These are phyloP conservation scores for Grigorovia humatica DNA, from an alignment of 805 yeast genomes.

Conservation along the genomic window DNA sequence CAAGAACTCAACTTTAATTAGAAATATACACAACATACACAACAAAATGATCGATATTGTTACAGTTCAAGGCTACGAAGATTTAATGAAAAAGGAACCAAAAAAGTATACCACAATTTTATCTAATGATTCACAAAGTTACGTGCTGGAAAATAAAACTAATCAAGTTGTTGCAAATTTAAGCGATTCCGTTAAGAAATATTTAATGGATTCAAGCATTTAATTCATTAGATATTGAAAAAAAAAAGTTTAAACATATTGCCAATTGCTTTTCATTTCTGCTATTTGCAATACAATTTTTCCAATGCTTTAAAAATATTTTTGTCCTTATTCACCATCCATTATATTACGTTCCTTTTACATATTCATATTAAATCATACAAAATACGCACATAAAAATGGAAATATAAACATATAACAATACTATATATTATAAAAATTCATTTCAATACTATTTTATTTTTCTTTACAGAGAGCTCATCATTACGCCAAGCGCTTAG, in stretches of 20 bases:
- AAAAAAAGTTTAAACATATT: no score
- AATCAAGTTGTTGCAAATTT: slow-evolving; percentile 1
- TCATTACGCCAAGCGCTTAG: not conserved
- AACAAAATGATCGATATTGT: slow-evolving; percentile 2
- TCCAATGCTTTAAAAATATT: no score
- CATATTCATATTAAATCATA: not conserved
- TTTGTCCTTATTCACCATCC: not conserved
- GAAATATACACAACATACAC: not conserved
- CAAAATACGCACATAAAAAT: not conserved
- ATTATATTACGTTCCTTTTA: not conserved
- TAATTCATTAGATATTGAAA: not conserved
- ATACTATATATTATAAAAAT: not conserved
- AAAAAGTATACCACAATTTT: not conserved
- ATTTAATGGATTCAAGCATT: not conserved
- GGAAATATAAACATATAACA: not conserved
- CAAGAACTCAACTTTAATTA: not conserved
- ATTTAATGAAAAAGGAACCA: not conserved
- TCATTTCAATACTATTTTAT: not conserved
- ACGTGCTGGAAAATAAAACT: slow-evolving; percentile 1
- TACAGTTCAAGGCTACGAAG: slow-evolving; percentile 4
- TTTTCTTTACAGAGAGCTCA: not conserved
- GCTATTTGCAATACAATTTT: no score
- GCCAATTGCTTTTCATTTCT: no score
- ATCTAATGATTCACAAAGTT: slow-evolving; percentile 1
- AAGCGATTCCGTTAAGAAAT: slow-evolving; percentile 1